Conservation (phyloP, 2,329 filamentous ascomycete species). For the Epichloe brachyelytri region DNA sequence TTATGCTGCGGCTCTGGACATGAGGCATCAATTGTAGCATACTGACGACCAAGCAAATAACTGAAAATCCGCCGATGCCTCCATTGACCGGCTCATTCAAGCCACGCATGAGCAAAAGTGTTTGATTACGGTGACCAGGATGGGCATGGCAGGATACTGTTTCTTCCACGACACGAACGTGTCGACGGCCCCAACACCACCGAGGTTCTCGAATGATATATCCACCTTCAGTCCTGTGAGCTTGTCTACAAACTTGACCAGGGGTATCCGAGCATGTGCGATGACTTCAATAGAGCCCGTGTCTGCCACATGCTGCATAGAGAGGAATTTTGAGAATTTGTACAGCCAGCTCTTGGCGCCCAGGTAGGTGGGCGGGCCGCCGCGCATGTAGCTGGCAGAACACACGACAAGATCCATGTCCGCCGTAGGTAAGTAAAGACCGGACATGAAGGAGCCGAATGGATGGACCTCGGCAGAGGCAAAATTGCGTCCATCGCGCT, state of each 20-base stretch:
- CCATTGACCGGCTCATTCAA: conserved; percentile 86
- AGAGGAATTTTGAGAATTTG: conserved; percentile 49
- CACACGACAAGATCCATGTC: conserved; percentile 92
- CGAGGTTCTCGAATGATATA: conserved; percentile 86
- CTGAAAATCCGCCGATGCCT: conserved; percentile 84
- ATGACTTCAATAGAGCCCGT: conserved; percentile 54
- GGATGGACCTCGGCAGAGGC: conserved; percentile 50
- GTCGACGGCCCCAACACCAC: conserved; percentile 64
- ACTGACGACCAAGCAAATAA: conserved; percentile 86
- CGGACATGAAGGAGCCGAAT: conserved; percentile 92
- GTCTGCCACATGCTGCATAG: conserved; percentile 41
- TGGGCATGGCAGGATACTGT: conserved; percentile 72
- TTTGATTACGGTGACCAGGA: conserved; percentile 79
- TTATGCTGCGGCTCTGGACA: conserved; percentile 46
- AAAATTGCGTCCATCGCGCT: conserved; percentile 34
- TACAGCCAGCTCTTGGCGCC: conserved; percentile 44
- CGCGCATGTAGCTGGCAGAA: conserved; percentile 41
- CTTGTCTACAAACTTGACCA: conserved; percentile 80
- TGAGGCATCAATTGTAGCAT: conserved; percentile 71
- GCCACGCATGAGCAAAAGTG: conserved; percentile 83
- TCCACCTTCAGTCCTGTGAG: conserved; percentile 74
- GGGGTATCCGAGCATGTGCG: conserved; percentile 63
- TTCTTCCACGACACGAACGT: conserved; percentile 73
- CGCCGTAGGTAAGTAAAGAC: conserved; percentile 55
- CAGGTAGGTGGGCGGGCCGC: conserved; percentile 34